Percentiles rank a stretch among this genome's conserved stretches.
Conservation (phyloP, 192 early-diverging fungal genomes). For the Allomyces macrogynus region DNA sequence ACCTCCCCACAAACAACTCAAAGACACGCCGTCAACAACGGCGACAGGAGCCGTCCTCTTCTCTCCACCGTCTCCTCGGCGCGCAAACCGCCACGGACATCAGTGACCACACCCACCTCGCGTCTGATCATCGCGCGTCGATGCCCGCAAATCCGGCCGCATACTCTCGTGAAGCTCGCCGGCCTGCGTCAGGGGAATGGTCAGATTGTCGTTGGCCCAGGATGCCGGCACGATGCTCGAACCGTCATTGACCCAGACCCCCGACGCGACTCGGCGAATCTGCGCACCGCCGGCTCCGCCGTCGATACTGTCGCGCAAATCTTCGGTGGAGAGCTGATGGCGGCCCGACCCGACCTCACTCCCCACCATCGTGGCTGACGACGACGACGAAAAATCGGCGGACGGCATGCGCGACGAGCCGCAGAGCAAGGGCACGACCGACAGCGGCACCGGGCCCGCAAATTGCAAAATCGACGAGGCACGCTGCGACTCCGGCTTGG, state of each 20-base stretch:
- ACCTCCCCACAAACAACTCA: no score
- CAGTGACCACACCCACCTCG: not conserved
- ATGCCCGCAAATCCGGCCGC: not conserved
- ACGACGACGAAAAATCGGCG: not conserved
- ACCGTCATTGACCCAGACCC: no score
- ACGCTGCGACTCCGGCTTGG: no score
- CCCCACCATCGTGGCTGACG: not conserved
- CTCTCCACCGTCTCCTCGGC: no score
- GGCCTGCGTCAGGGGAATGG: not conserved
- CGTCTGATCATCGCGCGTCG: not conserved
- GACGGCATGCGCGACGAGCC: not conserved
- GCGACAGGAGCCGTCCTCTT: no score
- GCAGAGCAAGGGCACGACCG: not conserved
- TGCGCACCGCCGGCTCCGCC: not conserved
- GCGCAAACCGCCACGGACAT: no score
- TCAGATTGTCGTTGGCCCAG: no score
- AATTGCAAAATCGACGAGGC: not conserved
- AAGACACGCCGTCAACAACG: no score
- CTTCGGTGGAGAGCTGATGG: not conserved
- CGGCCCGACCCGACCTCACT: not conserved
- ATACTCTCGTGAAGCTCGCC: not conserved
- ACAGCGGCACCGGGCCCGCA: not conserved
- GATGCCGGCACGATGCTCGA: no score
- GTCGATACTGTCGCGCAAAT: not conserved
- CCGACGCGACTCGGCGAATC: no score